These are phyloP conservation scores for Pseudocercospora cruenta DNA, from an alignment of 2,329 filamentous ascomycete genomes.

Conservation along the genomic window DNA sequence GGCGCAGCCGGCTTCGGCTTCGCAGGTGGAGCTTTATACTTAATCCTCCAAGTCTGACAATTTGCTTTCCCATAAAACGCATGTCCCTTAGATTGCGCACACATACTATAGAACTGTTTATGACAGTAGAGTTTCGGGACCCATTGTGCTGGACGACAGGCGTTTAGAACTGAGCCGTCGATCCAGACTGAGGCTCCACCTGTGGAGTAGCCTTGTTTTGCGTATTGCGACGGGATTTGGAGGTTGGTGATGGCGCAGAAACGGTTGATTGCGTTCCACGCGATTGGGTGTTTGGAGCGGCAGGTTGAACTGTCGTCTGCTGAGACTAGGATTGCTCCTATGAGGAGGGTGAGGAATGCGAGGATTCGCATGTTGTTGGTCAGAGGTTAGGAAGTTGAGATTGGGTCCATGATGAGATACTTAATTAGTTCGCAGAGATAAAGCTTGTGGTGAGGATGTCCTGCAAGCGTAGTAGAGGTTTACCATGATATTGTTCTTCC, in stretches of 20 bases:
- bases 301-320: conserved; percentile 3
- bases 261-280: conserved; percentile 2
- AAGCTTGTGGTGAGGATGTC: not conserved
- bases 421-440: not conserved
- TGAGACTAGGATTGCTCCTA: not conserved
- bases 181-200: not conserved
- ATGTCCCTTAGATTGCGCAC: not conserved
- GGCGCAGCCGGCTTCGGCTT: not conserved
- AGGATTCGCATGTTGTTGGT: not conserved
- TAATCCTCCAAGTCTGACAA: conserved; percentile 8
- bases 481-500: not conserved
- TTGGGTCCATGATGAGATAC: no score
- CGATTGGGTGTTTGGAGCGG: not conserved
- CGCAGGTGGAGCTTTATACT: not conserved
- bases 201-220: not conserved
- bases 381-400: not conserved
- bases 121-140: not conserved
- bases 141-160: conserved; percentile 4
- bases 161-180: not conserved
- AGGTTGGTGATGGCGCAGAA: conserved; percentile 6
- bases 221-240: not conserved
- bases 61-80: conserved; percentile 7
- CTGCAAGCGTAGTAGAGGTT: not conserved
- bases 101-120: conserved; percentile 7
- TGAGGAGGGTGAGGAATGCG: not conserved